These are phyloP conservation scores for Cicer cuneatum DNA, from an alignment of 306 rosid species.

Conservation along the genomic window DNA sequence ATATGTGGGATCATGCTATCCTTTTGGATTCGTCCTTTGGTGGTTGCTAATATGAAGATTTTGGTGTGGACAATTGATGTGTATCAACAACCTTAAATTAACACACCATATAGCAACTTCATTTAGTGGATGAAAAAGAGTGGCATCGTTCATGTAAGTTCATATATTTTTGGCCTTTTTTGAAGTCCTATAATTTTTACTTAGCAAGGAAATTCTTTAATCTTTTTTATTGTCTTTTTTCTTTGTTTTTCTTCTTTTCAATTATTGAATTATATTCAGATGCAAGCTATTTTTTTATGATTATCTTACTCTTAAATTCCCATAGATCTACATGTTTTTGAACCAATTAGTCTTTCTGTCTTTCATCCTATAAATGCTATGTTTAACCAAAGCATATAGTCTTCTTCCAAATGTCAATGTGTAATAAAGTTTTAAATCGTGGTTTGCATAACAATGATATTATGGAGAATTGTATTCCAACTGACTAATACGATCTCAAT, in stretches of 20 bases:
- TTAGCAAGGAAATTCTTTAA: background rate
- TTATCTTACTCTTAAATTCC: slow-evolving; percentile 22
- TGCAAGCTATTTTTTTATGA: background rate
- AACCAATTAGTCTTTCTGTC: slow-evolving; percentile 7
- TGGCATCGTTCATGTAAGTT: slow-evolving; percentile 48
- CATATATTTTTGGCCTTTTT: background rate
- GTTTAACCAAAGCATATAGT: slow-evolving; percentile 28
- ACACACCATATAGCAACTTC: slow-evolving; percentile 10
- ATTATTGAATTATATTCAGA: background rate
- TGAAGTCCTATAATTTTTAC: background rate
- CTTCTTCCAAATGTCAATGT: slow-evolving; percentile 35
- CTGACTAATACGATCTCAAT: background rate
- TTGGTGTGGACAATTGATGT: background rate
- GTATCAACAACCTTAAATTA: background rate
- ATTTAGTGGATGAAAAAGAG: slow-evolving; percentile 9
- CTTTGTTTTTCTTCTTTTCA: background rate
- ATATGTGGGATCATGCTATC: slow-evolving; percentile 62
- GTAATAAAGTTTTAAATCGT: background rate
- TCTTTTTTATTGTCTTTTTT: background rate
- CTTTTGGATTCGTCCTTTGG: slow-evolving; percentile 64
- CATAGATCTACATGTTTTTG: slow-evolving; percentile 41
- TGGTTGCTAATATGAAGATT: slow-evolving; percentile 47
- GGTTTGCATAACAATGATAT: background rate
- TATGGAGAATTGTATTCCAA: background rate
- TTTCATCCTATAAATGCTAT: slow-evolving; percentile 17